These are phyloP conservation scores for Candida sp. DNA, from an alignment of 1,139 yeast species.

Conservation along the genomic window DNA sequence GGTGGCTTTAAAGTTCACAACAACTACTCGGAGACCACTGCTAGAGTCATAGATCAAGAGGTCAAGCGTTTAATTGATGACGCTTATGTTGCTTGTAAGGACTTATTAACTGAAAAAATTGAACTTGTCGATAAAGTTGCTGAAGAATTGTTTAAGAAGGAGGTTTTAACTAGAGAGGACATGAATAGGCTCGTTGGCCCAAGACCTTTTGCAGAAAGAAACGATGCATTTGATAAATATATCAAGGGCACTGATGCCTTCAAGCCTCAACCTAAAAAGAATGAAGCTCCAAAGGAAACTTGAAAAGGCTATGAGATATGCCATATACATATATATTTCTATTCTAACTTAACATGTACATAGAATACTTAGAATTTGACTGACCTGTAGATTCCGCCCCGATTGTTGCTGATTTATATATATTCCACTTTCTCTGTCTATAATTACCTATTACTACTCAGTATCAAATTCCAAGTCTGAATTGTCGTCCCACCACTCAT, in stretches of 20 bases:
- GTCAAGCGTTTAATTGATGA: conserved; percentile 59
- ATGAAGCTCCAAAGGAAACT: conserved; percentile 2
- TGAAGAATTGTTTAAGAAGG: conserved; percentile 61
- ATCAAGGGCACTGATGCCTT: conserved; percentile 47
- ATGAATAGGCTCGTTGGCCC: conserved; percentile 73
- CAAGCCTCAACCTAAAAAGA: conserved; percentile 21
- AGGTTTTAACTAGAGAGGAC: conserved; percentile 77
- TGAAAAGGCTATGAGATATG: conserved; percentile 1
- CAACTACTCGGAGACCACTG: conserved; percentile 70
- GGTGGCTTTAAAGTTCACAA: conserved; percentile 57
- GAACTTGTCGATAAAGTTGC: conserved; percentile 69
- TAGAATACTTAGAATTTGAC: not conserved
- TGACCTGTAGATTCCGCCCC: too few relatives aligned
- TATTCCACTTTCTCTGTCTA: too few relatives aligned
- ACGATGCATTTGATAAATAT: conserved; percentile 79
- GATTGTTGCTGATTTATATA: too few relatives aligned
- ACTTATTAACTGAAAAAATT: conserved; percentile 53
- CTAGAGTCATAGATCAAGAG: conserved; percentile 62
- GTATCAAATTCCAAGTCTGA: not conserved
- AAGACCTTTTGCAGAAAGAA: conserved; percentile 73
- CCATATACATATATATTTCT: not conserved
- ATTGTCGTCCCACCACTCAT: not conserved
- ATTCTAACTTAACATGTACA: not conserved
- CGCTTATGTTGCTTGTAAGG: conserved; percentile 49
- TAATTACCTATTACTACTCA: not conserved